Base-by-base conservation (phyloP, 257 asterid species). In the Gentiana dahurica region DNA sequence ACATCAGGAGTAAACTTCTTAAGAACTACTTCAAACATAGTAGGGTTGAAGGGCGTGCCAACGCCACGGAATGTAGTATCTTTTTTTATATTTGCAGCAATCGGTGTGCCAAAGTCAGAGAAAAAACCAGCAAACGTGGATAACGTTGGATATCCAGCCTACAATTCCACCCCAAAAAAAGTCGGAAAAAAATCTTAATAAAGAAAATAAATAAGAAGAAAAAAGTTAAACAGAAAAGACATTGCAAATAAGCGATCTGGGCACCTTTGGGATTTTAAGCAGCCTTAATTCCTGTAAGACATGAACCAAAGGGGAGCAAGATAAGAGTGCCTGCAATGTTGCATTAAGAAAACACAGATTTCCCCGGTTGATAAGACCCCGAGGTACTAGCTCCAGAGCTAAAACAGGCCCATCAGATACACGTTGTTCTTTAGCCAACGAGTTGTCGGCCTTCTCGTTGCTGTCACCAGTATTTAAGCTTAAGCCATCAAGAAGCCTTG, bases 291-390 rank as follows among this genome's bases (percentile, higher is more conserved):
- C 73, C 64, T 72, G 87, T 68, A 91, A 51, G 68, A 87, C 81
- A 70, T 75, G 83, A 72, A 85, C 87, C 75, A 91, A 91, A 34
- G 92, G 95, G 69, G 83, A 68, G 66, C 98, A 91, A 55, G 97
- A 81, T 70, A 91, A 71, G 52, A 91, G 90, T 60, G 97, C 96
- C 66, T 91, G 98, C 59, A 91, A 65, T 24, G 96, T 83, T 35
- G 98, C 94, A 80, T 87, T 91, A 55, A 87, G 94, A 75, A 91
- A 91, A 71, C 98, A 91, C 72, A 87, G 54, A 69, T 91, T 91
- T 71, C 98, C 98, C 8, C 87, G 66, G 73, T 91, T 91, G 70
- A 79, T 69, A 72, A 91, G 65, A 35, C 98, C 98, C 13, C 86
- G 90, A 68, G 98, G 95, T 61, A 79, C 65, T 60, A 91, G 68